Evolutionary conservation across 208 protist genomes (phyloP).

Genomic region (Trypanosoma platydactyli): DNA sequence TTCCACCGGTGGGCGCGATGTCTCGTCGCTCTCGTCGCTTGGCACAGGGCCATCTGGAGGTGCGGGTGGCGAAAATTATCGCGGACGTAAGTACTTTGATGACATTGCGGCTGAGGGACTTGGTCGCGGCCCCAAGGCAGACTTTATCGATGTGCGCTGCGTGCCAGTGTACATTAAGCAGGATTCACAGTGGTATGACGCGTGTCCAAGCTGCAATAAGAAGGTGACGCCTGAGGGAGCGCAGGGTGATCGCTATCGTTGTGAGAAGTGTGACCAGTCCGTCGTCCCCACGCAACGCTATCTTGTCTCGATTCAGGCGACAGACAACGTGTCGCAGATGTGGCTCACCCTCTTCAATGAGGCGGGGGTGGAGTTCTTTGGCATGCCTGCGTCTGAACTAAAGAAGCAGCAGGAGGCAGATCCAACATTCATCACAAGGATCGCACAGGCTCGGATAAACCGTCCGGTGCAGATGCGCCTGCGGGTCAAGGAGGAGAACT

Average conservation of each 20-base stretch:
- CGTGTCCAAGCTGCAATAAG: conserved; percentile 91
- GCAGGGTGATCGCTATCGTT: conserved; percentile 77
- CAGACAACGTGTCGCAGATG: conserved; percentile 85
- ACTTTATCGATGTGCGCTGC: conserved; percentile 87
- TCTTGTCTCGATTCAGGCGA: conserved; percentile 84
- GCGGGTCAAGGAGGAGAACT: conserved; percentile 86
- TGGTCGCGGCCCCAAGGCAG: conserved; percentile 75
- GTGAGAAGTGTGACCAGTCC: conserved; percentile 85
- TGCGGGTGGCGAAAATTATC: conserved; percentile 56
- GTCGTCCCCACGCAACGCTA: conserved; percentile 85
- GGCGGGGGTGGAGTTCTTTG: conserved; percentile 85
- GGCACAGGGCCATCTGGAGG: conserved; percentile 29
- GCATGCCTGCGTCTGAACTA: conserved; percentile 81
- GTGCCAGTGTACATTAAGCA: conserved; percentile 91
- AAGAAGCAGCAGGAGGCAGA: conserved; percentile 79
- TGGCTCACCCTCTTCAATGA: conserved; percentile 93
- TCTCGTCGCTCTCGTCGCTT: conserved; percentile 69
- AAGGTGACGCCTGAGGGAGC: conserved; percentile 85
- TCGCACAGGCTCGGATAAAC: conserved; percentile 83
- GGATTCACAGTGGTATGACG: conserved; percentile 90
- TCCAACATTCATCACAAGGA: conserved; percentile 70
- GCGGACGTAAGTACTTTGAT: conserved; percentile 85
- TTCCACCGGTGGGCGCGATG: conserved; percentile 78
- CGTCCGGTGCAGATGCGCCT: conserved; percentile 84
- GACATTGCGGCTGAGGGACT: conserved; percentile 77